Conservation (phyloP, 805 yeast genomes). For the Saturnispora gosingensis region DNA sequence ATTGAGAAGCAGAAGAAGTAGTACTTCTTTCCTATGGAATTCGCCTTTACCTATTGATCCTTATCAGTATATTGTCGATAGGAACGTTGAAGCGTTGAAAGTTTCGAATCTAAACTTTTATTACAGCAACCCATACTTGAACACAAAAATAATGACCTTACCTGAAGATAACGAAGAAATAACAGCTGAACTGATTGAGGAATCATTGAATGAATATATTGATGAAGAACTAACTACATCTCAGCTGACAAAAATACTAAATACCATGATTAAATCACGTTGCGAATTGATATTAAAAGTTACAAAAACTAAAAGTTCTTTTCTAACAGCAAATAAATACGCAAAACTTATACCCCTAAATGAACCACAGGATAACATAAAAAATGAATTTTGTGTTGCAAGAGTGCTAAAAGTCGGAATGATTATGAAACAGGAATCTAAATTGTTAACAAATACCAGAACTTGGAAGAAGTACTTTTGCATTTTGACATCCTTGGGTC, state of each 20-base stretch:
- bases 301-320: conserved; percentile 20
- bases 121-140: conserved; percentile 19
- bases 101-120: conserved; percentile 11
- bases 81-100: conserved; percentile 18
- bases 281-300: conserved; percentile 17
- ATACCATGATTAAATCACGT: conserved; percentile 9
- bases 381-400: conserved; percentile 21
- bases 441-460: conserved; percentile 19
- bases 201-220: conserved; percentile 13
- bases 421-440: conserved; percentile 32
- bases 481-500: conserved; percentile 41
- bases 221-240: conserved; percentile 10
- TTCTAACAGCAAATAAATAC: conserved; percentile 13
- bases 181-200: conserved; percentile 5
- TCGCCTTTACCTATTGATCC: conserved; percentile 25
- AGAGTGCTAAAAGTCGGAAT: conserved; percentile 35
- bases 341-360: conserved; percentile 7
- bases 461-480: conserved; percentile 39
- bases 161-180: neutral
- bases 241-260: conserved; percentile 11
- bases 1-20: conserved; percentile 17
- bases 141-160: neutral
- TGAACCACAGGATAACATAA: conserved; percentile 6
- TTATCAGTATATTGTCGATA: conserved; percentile 28
- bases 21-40: conserved; percentile 26